A percentile compares a stretch with the other conserved stretches of the same genome.
Evolutionary conservation across 192 early-diverging fungal genomes (phyloP).

Genomic region (Coemansia sp.): DNA sequence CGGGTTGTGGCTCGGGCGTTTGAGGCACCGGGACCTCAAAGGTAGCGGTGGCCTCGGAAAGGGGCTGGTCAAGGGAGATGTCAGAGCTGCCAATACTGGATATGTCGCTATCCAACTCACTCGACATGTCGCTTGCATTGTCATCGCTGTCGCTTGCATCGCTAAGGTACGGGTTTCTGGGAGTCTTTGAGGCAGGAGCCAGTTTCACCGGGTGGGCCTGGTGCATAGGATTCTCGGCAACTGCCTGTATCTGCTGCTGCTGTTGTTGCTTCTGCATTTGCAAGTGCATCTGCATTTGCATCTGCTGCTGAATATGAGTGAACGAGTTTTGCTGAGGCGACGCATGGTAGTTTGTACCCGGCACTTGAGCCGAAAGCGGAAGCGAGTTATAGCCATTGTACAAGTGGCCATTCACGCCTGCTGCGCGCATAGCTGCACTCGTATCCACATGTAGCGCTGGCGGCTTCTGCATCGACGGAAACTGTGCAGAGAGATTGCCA

Average conservation of each 20-base stretch:
- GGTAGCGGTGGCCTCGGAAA: neutral
- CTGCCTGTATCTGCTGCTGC: constrained; percentile 7
- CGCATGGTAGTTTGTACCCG: neutral
- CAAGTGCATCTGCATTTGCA: constrained; percentile 4
- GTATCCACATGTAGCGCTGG: constrained; percentile 19
- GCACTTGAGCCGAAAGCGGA: neutral
- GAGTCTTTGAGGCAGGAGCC: constrained; percentile 14
- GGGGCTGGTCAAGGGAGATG: constrained; percentile 10
- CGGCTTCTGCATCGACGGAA: neutral
- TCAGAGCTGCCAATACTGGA: constrained; percentile 23
- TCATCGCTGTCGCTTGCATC: constrained; percentile 27
- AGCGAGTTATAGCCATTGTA: constrained; percentile 5
- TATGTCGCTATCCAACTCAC: constrained; percentile 14
- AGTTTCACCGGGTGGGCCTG: constrained; percentile 42
- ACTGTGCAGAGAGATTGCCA: neutral
- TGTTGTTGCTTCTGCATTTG: constrained; percentile 10
- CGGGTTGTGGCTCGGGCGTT: neutral
- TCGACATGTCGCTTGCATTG: neutral
- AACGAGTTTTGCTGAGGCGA: neutral
- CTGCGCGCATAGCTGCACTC: constrained; percentile 2
- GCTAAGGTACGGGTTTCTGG: constrained; percentile 42
- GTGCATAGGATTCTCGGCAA: neutral
- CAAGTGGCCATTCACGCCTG: neutral
- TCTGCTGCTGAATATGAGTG: constrained; percentile 9
- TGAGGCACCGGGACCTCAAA: neutral